Percentiles rank a stretch among this genome's conserved stretches.
Conservation (phyloP, 805 yeast genomes). For the Ogataea paradorogensis region DNA sequence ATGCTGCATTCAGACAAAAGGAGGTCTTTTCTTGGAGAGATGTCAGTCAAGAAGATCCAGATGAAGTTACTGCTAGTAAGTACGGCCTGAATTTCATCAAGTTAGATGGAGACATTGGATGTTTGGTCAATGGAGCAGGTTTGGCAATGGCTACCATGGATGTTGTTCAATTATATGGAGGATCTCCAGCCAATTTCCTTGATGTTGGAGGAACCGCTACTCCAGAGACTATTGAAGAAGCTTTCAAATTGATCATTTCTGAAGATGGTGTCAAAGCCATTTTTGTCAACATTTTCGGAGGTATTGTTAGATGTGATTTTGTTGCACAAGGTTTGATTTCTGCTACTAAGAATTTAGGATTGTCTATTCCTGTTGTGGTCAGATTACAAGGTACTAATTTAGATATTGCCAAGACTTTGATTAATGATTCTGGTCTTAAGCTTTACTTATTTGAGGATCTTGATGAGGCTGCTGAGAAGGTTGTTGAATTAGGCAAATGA, state of each 20-base stretch:
- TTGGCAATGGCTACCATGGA: conserved; percentile 99
- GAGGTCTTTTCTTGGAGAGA: conserved; percentile 98
- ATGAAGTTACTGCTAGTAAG: conserved; percentile 89
- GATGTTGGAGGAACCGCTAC: conserved; percentile 99
- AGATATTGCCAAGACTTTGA: conserved; percentile 82
- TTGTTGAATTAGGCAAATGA: conserved; percentile 58
- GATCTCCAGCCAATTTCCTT: conserved; percentile 97
- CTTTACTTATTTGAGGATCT: conserved; percentile 88
- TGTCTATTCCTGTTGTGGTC: conserved; percentile 92
- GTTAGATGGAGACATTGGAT: conserved; percentile 97
- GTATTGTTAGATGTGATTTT: conserved; percentile 98
- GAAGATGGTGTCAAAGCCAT: conserved; percentile 90
- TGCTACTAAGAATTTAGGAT: conserved; percentile 87
- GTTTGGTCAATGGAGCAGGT: conserved; percentile 99
- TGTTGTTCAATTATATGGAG: conserved; percentile 96
- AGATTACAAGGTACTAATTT: conserved; percentile 98
- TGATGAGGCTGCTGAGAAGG: conserved; percentile 96
- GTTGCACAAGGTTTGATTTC: conserved; percentile 97
- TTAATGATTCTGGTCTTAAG: conserved; percentile 85
- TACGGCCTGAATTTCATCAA: conserved; percentile 94
- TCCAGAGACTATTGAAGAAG: conserved; percentile 95
- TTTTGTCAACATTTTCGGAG: conserved; percentile 98
- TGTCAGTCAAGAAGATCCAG: conserved; percentile 94
- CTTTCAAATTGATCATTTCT: conserved; percentile 87
- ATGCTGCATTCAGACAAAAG: conserved; percentile 90